These are phyloP conservation scores for Candida dajiaensis DNA, from an alignment of 805 yeast species.

Conservation along the genomic window DNA sequence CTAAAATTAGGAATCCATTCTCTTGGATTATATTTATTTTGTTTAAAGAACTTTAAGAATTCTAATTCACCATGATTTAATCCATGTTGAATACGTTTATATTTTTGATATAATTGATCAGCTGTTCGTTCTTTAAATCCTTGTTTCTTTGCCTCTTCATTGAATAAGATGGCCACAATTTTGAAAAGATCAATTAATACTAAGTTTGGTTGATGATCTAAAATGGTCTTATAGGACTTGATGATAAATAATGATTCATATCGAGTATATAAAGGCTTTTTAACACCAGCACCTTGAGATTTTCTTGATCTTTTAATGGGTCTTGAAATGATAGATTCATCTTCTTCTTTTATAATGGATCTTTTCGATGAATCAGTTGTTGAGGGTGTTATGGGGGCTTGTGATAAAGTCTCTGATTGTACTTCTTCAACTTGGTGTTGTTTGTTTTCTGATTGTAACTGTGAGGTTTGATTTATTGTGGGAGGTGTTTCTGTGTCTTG, in stretches of 20 bases:
- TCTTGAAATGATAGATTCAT: conserved; percentile 1
- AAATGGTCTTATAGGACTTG: conserved; percentile 17
- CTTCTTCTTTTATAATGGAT: not conserved
- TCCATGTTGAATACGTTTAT: conserved; percentile 22
- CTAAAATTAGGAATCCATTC: conserved; percentile 22
- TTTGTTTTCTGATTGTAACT: not conserved
- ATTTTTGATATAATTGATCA: conserved; percentile 24
- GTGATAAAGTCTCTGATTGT: not conserved
- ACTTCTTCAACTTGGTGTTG: not conserved
- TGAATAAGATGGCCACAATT: conserved; percentile 17
- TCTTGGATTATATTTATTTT: conserved; percentile 13
- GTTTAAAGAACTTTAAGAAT: conserved; percentile 15
- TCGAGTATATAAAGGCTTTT: conserved; percentile 22
- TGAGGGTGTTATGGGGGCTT: not conserved
- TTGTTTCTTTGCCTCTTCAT: conserved; percentile 15
- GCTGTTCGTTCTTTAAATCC: conserved; percentile 23
- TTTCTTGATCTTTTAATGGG: conserved; percentile 18
- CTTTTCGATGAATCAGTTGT: not conserved
- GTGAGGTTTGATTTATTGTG: not conserved
- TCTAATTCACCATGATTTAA: conserved; percentile 21
- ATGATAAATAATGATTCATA: conserved; percentile 22
- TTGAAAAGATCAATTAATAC: conserved; percentile 21
- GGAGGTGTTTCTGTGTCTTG: not conserved
- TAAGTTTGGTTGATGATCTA: conserved; percentile 16
- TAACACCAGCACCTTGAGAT: conserved; percentile 23